Base-by-base conservation (phyloP, 108 stramenopile genomes). In the Cyclostephanos tholiformis region DNA sequence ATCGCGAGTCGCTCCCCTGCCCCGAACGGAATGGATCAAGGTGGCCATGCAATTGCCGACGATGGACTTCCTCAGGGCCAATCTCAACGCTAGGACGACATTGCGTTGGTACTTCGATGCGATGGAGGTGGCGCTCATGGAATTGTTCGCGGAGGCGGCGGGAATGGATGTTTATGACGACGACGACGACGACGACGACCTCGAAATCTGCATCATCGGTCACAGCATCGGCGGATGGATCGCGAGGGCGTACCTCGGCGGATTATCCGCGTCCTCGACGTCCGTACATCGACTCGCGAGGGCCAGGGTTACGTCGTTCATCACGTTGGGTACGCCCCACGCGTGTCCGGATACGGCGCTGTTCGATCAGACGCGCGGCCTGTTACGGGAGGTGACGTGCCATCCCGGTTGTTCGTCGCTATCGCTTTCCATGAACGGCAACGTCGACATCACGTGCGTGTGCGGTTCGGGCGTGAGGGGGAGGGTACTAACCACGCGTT, bases 181-280 rank as follows among this genome's bases (percentile, higher is more conserved):
- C n/a, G n/a, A n/a, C n/a, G n/a, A n/a, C n/a, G n/a, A n/a, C 26
- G 23, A 2, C 27, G 73, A 80, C 17, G 86, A 88, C 59, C 66
- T 76, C 6, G 77, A 86, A 12, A 36, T 92, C 6, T 89, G 88
- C 58, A 43, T 92, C 29, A 68, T 92, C 19, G 91, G 88, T 14
- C 91, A 92, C 66, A 74, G 70, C 20, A 92, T 92, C 75, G 91
- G 91, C 25, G 91, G 91, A 16, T 92, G 91, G 91, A 87, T 92
- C 14, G 91, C 88, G 0, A 68, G 91, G 41, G 87, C 87, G 14
- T 92, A 86, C 65, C 63, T 92, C 8, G 91, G 91, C 30, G 91
- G 91, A 0, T 32, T 92, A 16, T 9, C 12, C 77, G 76, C 77
- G n/a, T 85, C 87, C 6, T 86, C 84, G 6, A 84, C 91, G 9